Conservation (phyloP, 1,139 yeast genomes). For the Hyphopichia burtonii region DNA sequence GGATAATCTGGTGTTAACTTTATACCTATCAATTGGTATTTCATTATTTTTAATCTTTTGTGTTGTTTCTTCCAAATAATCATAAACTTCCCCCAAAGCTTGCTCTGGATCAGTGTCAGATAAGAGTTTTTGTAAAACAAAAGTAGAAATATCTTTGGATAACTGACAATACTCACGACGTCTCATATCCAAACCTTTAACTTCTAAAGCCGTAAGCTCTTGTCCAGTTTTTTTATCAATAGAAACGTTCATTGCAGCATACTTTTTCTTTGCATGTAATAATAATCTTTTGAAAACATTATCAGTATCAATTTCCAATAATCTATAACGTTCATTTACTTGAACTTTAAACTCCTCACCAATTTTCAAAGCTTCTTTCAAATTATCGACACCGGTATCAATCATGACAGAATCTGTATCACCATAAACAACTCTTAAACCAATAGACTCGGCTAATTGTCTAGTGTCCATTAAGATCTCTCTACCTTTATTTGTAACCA, state of each 20-base stretch:
- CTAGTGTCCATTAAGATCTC: constrained; percentile 93
- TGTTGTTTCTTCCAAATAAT: constrained; percentile 63
- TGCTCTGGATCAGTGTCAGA: constrained; percentile 76
- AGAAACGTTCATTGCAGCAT: constrained; percentile 80
- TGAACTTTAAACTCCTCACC: constrained; percentile 82
- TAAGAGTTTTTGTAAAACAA: constrained; percentile 68
- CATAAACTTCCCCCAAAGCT: constrained; percentile 72
- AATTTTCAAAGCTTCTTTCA: constrained; percentile 71
- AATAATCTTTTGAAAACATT: constrained; percentile 84
- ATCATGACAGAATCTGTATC: constrained; percentile 99
- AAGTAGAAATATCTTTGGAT: constrained; percentile 83
- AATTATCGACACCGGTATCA: constrained; percentile 76
- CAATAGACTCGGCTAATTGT: constrained; percentile 83
- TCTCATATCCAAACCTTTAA: constrained; percentile 94
- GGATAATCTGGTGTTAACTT: constrained; percentile 71
- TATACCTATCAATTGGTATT: constrained; percentile 62
- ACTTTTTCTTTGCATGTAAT: constrained; percentile 94
- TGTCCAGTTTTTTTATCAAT: constrained; percentile 49
- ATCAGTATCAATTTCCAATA: constrained; percentile 93
- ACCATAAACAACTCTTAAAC: constrained; percentile 89
- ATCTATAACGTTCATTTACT: constrained; percentile 84
- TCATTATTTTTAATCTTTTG: constrained; percentile 58
- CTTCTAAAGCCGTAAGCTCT: constrained; percentile 65
- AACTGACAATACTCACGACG: constrained; percentile 95
- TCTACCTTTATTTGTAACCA: constrained; percentile 93